A percentile compares a stretch with the other conserved stretches of the same genome.
These are phyloP conservation scores for Rhizomucor pusillus DNA, from an alignment of 371 early-diverging fungal genomes.

Conservation along the genomic window DNA sequence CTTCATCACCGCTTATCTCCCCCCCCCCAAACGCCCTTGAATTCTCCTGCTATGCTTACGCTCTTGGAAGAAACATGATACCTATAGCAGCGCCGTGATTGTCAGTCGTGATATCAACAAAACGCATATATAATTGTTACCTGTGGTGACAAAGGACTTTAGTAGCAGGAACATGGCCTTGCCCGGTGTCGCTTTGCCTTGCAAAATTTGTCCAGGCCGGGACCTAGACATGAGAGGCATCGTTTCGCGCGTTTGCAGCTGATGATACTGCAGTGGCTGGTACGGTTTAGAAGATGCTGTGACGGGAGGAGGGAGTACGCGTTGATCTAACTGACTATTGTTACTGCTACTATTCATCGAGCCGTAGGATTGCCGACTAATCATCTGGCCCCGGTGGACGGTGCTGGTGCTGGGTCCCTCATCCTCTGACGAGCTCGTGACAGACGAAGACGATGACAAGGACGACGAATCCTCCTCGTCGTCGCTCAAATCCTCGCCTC, in stretches of 20 bases:
- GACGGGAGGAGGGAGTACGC: conserved; percentile 4
- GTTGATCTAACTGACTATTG: conserved; percentile 1
- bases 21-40: background rate
- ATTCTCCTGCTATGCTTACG: conserved; percentile 35
- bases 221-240: conserved; percentile 59
- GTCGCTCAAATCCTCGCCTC: conserved; percentile 88
- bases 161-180: conserved; percentile 83
- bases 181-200: conserved; percentile 72
- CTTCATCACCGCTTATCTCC: background rate
- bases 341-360: background rate
- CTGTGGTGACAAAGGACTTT: conserved; percentile 89
- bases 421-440: conserved; percentile 1
- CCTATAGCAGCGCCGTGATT: conserved; percentile 12
- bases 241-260: conserved; percentile 40
- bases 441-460: background rate
- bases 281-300: conserved; percentile 9
- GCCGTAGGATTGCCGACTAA: conserved; percentile 18
- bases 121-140: too few relatives aligned
- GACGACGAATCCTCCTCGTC: conserved; percentile 12
- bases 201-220: conserved; percentile 46
- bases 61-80: conserved; percentile 79
- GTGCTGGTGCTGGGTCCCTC: background rate
- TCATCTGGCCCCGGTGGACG: conserved; percentile 17
- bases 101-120: background rate
- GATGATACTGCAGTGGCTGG: conserved; percentile 31